These are phyloP conservation scores for Solidago caesia DNA, from an alignment of 129 eudicot species.

Conservation along the genomic window DNA sequence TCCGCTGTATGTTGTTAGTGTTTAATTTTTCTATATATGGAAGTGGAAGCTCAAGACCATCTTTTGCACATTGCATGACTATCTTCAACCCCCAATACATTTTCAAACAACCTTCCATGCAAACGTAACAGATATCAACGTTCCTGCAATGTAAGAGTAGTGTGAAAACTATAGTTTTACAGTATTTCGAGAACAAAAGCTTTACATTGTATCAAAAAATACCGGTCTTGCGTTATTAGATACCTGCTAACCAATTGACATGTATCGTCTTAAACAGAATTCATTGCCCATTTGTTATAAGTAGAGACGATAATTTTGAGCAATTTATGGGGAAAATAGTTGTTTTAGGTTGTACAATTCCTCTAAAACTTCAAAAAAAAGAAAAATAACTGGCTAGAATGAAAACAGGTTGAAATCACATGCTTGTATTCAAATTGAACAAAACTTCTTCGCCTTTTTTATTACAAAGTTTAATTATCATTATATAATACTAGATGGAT, in stretches of 20 bases:
- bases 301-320: background rate
- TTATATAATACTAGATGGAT: too few species aligned
- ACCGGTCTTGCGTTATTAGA: background rate
- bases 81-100: conserved; percentile 6
- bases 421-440: too few species aligned
- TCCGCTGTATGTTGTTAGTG: conserved; percentile 1
- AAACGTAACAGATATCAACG: conserved; percentile 26
- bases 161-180: background rate
- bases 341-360: background rate
- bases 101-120: background rate
- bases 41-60: background rate
- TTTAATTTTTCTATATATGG: conserved; percentile 5
- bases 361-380: background rate
- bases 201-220: background rate
- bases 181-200: background rate
- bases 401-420: background rate
- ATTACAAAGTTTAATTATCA: too few species aligned
- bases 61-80: conserved; percentile 7
- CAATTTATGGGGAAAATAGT: background rate
- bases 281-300: background rate
- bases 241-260: background rate
- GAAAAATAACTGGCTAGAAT: too few species aligned
- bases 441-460: too few species aligned
- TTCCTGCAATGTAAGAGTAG: conserved; percentile 33
- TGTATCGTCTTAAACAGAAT: background rate